Percentiles rank a stretch among this genome's conserved stretches.
Conservation (phyloP, 352 stramenopile genomes). For the Saprolegnia parasitica region DNA sequence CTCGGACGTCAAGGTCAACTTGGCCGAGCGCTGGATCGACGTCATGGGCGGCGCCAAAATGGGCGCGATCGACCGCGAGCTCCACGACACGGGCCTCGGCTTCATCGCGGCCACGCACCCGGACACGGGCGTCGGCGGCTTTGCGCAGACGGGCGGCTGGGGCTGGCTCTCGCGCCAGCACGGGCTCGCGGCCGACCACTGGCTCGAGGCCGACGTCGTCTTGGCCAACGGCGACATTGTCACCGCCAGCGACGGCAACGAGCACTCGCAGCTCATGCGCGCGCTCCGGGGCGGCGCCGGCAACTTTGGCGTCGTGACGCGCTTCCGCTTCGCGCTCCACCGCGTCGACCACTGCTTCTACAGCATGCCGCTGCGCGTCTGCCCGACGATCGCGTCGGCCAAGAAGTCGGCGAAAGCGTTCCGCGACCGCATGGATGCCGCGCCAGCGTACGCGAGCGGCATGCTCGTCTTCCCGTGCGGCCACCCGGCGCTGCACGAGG, state of each 20-base stretch:
- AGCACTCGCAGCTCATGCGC: constrained; percentile 5
- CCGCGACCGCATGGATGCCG: not conserved
- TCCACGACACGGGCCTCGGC: not conserved
- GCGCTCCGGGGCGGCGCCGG: constrained; percentile 4
- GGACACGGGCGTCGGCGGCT: constrained; percentile 4
- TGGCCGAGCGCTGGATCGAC: constrained; percentile 6
- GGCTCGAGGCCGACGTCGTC: constrained; percentile 11
- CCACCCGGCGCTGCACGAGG: not conserved
- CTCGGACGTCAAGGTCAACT: not conserved
- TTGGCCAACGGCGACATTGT: constrained; percentile 5
- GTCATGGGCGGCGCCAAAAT: constrained; percentile 5
- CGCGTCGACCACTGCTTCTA: constrained; percentile 3
- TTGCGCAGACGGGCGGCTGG: not conserved
- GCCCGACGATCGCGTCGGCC: not conserved
- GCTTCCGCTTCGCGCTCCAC: constrained; percentile 7
- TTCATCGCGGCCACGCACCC: not conserved
- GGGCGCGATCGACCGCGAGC: not conserved
- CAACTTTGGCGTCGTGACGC: constrained; percentile 17
- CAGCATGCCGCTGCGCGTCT: not conserved
- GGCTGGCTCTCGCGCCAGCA: constrained; percentile 10
- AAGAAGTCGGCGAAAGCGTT: not conserved
- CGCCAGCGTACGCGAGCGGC: constrained; percentile 4
- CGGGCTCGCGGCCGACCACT: constrained; percentile 4
- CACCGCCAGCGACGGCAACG: constrained; percentile 7
- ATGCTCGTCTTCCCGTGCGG: constrained; percentile 16